Percentiles rank a stretch among this genome's conserved stretches.
Conservation (phyloP, 306 rosid genomes). For the Quercus cerris region DNA sequence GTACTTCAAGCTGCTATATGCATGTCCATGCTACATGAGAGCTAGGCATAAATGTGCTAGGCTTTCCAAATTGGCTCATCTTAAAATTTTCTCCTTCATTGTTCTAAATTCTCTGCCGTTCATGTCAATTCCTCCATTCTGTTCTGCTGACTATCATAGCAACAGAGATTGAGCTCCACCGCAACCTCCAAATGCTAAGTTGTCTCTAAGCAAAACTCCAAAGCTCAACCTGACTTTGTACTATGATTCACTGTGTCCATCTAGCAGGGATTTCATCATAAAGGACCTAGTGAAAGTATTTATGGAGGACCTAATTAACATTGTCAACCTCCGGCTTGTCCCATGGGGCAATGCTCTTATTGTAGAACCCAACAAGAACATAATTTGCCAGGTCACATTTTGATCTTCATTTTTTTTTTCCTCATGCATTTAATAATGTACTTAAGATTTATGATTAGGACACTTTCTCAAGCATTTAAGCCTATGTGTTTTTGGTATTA, state of each 20-base stretch:
- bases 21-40: not conserved
- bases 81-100: not conserved
- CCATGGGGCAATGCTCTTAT: not conserved
- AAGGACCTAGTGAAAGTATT: not conserved
- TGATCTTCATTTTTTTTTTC: not conserved
- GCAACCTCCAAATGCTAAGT: not conserved
- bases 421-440: not conserved
- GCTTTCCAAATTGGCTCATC: not conserved
- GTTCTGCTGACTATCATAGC: not conserved
- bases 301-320: not conserved
- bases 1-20: not conserved
- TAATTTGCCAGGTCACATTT: conserved; percentile 5
- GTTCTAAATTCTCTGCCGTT: not conserved
- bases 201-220: not conserved
- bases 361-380: not conserved
- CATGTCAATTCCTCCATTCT: not conserved
- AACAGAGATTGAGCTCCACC: not conserved
- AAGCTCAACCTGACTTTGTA: not conserved
- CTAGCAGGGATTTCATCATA: not conserved
- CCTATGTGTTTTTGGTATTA: not conserved
- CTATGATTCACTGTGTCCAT: not conserved
- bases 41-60: not conserved
- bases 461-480: too few relatives aligned
- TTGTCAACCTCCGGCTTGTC: not conserved
- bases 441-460: too few relatives aligned